Base-by-base conservation (phyloP, 208 protist genomes). In the Endotrypanum monterogeii region DNA sequence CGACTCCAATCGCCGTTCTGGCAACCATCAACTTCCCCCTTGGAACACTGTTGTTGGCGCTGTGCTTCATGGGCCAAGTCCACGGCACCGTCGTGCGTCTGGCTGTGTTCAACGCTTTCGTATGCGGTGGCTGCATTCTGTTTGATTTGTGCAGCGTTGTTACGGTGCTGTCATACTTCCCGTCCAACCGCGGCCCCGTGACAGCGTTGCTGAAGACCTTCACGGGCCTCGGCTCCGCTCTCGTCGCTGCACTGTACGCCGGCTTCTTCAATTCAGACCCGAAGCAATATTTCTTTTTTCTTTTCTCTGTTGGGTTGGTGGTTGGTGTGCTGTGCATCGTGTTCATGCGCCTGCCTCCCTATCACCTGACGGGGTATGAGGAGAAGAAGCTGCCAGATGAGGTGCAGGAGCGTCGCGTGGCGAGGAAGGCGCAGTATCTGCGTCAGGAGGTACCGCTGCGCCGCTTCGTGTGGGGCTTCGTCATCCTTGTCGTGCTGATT, bases 11-110 rank as follows among this genome's bases (percentile, higher is more conserved):
- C 18, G 76, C 63, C 61, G 35, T 74, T 23, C 68, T 88, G 48
- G 74, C 65, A 20, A 80, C 56, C 30, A 63, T 71, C 7, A 54
- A 67, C 18, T 73, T 76, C 52, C 54, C 72, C 2, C 67, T 90
- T 30, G 88, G 88, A 7, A 71, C 74, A 35, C 55, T 90, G 32
- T 70, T 83, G 32, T 86, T 85, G 39, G 85, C 78, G 44, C 82
- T 93, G 54, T 66, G 81, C n/a, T 90, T 93, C 41, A 51, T 81
- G 12, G 85, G 77, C 23, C 44, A 78, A n/a, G 87, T 93, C 28
- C 37, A 74, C 16, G 72, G 61, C 51, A 73, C 60, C 20, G 77
- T 87, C 1, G 37, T 70, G 74, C 55, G 61, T 6, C 50, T 79
- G 48, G 57, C 56, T 50, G 68, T 79, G 28, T 79, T 79, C 67